A percentile compares a stretch with the other conserved stretches of the same genome.
These are phyloP conservation scores for Zea luxurians DNA, from an alignment of 176 grass and related monocot species.

Conservation along the genomic window DNA sequence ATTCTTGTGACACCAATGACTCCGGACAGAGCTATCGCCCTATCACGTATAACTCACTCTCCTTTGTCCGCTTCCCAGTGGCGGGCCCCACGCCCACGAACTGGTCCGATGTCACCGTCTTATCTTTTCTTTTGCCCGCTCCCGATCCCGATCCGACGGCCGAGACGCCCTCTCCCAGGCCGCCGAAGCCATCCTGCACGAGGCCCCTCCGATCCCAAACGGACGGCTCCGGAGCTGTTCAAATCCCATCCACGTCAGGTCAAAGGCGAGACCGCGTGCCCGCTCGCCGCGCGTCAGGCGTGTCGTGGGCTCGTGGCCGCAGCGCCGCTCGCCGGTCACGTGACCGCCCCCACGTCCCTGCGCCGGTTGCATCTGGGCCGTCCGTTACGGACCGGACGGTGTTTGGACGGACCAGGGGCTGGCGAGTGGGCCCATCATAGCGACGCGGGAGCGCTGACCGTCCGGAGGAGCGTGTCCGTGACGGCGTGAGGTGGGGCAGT, in stretches of 20 bases:
- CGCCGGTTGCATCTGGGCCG: accelerated
- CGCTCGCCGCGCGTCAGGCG: conserved; percentile 26
- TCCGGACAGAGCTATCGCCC: not conserved
- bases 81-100: not conserved
- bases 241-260: conserved; percentile 41
- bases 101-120: conserved; percentile 7
- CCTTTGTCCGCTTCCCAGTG: conserved; percentile 30
- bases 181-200: not conserved
- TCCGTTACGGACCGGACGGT: not conserved
- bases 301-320: conserved; percentile 6
- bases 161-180: not conserved
- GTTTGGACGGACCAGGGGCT: not conserved
- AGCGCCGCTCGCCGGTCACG: not conserved
- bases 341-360: not conserved
- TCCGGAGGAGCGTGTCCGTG: not conserved
- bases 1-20: no score
- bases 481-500: conserved; percentile 38
- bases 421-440: not conserved
- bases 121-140: not conserved
- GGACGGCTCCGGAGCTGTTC: not conserved
- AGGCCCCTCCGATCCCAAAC: conserved; percentile 23
- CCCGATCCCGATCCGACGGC: conserved; percentile 3
- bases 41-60: conserved; percentile 16
- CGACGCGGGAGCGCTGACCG: conserved; percentile 62
- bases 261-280: conserved; percentile 49